A percentile compares a stretch with the other conserved stretches of the same genome.
phyloP scores from a whole-genome alignment of 129 eudicot species.

The Erigeron canadensis region DNA sequence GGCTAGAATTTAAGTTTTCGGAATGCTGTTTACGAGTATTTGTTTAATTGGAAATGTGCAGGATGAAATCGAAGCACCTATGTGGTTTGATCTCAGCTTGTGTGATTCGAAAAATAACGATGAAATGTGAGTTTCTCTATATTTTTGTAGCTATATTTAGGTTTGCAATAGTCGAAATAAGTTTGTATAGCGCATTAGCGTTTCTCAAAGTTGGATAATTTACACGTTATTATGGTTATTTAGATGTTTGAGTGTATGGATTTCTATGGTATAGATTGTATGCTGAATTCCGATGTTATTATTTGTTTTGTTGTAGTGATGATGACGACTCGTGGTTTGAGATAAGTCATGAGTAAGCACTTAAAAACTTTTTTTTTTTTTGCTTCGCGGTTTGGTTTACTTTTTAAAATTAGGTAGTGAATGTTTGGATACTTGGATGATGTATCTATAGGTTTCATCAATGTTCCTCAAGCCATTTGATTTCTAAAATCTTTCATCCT shows the following conservation, averaged over 20 bases:
- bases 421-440: not conserved
- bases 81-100: conserved; percentile 63
- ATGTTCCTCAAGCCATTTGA: conserved; percentile 46
- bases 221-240: not conserved
- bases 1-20: too few species aligned
- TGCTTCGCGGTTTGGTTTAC: not conserved
- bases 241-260: not conserved
- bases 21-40: not conserved
- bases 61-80: conserved; percentile 75
- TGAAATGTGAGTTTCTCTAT: conserved; percentile 15
- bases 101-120: conserved; percentile 12
- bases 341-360: conserved; percentile 57
- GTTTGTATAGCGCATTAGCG: too few species aligned
- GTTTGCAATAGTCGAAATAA: too few species aligned
- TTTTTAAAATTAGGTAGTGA: not conserved
- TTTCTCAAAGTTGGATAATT: too few species aligned
- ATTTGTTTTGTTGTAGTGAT: conserved; percentile 47
- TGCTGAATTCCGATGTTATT: not conserved
- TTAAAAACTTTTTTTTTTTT: conserved; percentile 10
- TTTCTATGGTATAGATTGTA: not conserved
- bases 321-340: conserved; percentile 49
- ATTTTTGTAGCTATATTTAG: not conserved
- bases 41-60: conserved; percentile 29
- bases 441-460: conserved; percentile 52
- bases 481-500: conserved; percentile 35